These are phyloP conservation scores for Mycogone perniciosa DNA, from an alignment of 2,329 filamentous ascomycete genomes.

Conservation along the genomic window DNA sequence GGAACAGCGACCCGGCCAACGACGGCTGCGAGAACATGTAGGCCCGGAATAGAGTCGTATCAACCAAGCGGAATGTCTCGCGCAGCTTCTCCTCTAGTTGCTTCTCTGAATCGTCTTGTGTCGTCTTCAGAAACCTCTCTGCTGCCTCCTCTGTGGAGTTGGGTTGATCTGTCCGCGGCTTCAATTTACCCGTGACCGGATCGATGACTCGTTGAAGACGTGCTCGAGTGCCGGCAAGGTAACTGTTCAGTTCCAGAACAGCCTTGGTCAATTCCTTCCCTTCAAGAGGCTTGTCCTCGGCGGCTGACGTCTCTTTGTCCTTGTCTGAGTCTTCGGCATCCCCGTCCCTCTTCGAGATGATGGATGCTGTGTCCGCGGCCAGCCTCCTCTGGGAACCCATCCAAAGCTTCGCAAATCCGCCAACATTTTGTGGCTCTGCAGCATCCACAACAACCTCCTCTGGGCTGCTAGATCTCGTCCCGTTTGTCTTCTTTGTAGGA, in stretches of 20 bases:
- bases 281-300: slow-evolving; percentile 52
- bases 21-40: slow-evolving; percentile 90
- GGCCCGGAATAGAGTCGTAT: slow-evolving; percentile 88
- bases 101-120: slow-evolving; percentile 43
- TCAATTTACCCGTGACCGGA: slow-evolving; percentile 56
- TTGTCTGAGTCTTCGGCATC: slow-evolving; percentile 52
- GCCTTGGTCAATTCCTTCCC: slow-evolving; percentile 80
- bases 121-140: slow-evolving; percentile 48
- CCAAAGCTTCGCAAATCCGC: slow-evolving; percentile 50
- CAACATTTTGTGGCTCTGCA: slow-evolving; percentile 33
- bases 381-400: slow-evolving; percentile 41
- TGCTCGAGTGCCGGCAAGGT: slow-evolving; percentile 77
- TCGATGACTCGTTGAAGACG: slow-evolving; percentile 57
- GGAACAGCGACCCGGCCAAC: slow-evolving; percentile 82
- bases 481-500: slow-evolving; percentile 22
- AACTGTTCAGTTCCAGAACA: slow-evolving; percentile 76
- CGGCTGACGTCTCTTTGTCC: slow-evolving; percentile 36
- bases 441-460: slow-evolving; percentile 24
- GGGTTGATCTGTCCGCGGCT: slow-evolving; percentile 39
- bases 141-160: slow-evolving; percentile 44
- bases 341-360: slow-evolving; percentile 51
- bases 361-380: slow-evolving; percentile 51
- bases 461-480: slow-evolving; percentile 21
- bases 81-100: slow-evolving; percentile 66
- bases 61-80: slow-evolving; percentile 74